Percentiles rank a stretch among this genome's conserved stretches.
phyloP scores from a whole-genome alignment of 1,284 basidiomycete genomes.

The Tylopilus sp. region DNA sequence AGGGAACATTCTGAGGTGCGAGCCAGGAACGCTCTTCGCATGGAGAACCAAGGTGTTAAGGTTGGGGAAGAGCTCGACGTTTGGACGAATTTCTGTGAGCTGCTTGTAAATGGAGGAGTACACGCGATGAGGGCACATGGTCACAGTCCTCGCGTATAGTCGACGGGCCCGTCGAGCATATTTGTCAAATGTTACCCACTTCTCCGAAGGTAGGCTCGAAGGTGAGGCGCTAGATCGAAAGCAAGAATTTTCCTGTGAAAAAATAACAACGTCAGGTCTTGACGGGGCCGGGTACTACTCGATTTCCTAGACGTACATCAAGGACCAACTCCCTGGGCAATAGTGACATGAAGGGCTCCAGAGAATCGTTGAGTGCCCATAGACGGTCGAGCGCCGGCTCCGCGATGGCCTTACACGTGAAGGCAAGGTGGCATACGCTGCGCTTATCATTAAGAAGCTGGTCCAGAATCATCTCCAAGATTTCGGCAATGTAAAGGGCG shows the following conservation, averaged over 20 bases:
- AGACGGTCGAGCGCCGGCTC: conserved; percentile 41
- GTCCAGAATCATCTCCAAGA: conserved; percentile 40
- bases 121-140: conserved; percentile 39
- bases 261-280: conserved; percentile 12
- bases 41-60: conserved; percentile 30
- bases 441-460: conserved; percentile 32
- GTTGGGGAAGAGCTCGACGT: conserved; percentile 42
- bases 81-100: conserved; percentile 35
- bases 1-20: conserved; percentile 33
- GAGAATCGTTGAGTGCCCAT: conserved; percentile 39
- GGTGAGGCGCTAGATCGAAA: conserved; percentile 26
- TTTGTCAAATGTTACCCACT: conserved; percentile 35
- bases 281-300: not conserved
- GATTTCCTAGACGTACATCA: conserved; percentile 24
- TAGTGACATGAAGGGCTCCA: conserved; percentile 37
- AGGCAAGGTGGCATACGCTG: conserved; percentile 37
- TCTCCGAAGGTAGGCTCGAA: conserved; percentile 22
- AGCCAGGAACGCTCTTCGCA: conserved; percentile 22
- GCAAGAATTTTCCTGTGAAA: conserved; percentile 31
- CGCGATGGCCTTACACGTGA: conserved; percentile 39
- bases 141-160: conserved; percentile 37
- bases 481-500: conserved; percentile 35
- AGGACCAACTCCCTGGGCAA: conserved; percentile 34
- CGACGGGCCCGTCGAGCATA: conserved; percentile 36
- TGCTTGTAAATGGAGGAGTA: conserved; percentile 45